Evolutionary conservation across 495 filamentous ascomycete genomes (phyloP), one percentile per base, ranked within the genome.

Genomic region (Aspergillus homomorphus): DNA sequence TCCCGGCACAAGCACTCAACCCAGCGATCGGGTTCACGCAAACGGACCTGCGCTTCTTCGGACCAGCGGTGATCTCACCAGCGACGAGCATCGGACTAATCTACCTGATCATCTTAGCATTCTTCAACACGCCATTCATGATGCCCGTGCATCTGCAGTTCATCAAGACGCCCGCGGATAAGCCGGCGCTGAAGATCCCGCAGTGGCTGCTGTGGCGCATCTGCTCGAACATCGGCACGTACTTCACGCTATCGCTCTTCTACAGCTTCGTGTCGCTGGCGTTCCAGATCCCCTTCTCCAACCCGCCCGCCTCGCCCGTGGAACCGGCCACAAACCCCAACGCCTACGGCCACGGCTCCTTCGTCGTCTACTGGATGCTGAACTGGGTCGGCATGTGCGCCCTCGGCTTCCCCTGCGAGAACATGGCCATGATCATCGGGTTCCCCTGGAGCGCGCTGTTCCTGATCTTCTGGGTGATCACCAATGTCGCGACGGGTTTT

Each of bases 391-490:
- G 87, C 4, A 89, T 90, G 87, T 76, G 75, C 19, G 84, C 85
- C 0, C 64, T 90, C 10, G 86, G 87, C 0, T 72, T 89, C 4
- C 85, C 87, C 0, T 88, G 84, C 58, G 86, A 89, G 75, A 90
- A 89, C 61, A 85, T 87, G 64, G 84, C 81, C 0, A 90, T 89
- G 85, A 61, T 89, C 15, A 65, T 89, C 3, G 87, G 87, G 0
- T 73, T 80, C 54, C 87, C 86, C 0, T 90, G 83, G 82, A 87
- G 83, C 10, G 79, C 84, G 1, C 71, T 89, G 16, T 90, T 87
- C 80, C 67, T 91, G 3, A 88, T 91, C 57, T 90, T 89, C 65
- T 90, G 86, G 87, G 84, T 89, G 24, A 87, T 89, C 52, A 85
- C 82, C 3, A 90, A 90, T 65, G 85, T 89, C 3, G 68, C 79